Evolutionary conservation across 2,329 filamentous ascomycete genomes (phyloP).

Genomic region (Magnaporthiopsis rhizophila): DNA sequence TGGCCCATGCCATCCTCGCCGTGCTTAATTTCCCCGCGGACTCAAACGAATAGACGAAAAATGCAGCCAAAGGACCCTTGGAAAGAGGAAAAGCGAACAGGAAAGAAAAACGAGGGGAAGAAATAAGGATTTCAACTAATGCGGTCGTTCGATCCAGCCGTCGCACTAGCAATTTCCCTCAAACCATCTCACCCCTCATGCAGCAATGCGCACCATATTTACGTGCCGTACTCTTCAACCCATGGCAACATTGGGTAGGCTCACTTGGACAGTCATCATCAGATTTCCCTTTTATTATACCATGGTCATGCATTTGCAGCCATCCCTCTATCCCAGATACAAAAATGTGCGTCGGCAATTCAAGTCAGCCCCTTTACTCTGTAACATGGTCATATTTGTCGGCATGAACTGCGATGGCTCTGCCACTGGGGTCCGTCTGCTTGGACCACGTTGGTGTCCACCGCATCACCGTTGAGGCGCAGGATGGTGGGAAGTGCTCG

Average conservation of each 20-base stretch:
- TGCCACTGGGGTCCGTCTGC: constrained; percentile 89
- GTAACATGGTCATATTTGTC: constrained; percentile 57
- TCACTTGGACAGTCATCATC: too few relatives aligned
- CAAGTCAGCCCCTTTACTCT: neutral
- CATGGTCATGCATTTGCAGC: neutral
- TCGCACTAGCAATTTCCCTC: too few relatives aligned
- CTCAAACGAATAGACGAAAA: neutral
- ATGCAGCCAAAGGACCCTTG: neutral
- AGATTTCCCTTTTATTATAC: neutral
- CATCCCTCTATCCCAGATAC: neutral
- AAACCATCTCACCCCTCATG: too few relatives aligned
- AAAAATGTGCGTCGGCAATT: neutral
- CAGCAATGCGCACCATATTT: too few relatives aligned
- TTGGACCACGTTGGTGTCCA: constrained; percentile 98
- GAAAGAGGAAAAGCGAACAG: too few relatives aligned
- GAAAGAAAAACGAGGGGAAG: too few relatives aligned
- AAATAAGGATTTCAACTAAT: too few relatives aligned
- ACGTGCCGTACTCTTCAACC: too few relatives aligned
- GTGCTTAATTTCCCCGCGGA: neutral
- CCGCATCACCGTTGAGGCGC: constrained; percentile 86
- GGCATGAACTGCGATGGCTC: constrained; percentile 69
- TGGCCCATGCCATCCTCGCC: neutral
- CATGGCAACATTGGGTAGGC: too few relatives aligned
- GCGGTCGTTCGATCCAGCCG: too few relatives aligned
- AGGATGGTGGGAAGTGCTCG: constrained; percentile 91